Base-by-base conservation (phyloP, 805 yeast species). In the Candida lessepsii region DNA sequence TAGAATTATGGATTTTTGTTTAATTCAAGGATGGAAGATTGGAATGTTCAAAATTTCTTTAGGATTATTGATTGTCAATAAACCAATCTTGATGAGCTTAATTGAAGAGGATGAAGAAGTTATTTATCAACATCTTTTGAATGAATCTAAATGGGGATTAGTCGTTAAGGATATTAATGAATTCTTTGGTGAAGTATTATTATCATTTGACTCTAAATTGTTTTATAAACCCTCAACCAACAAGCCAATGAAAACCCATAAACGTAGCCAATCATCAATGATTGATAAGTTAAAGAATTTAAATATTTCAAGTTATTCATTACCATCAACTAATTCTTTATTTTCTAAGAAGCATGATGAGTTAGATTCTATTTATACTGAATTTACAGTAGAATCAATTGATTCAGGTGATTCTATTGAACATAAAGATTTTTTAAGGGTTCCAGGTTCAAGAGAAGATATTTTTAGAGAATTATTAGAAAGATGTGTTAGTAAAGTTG, bases 21-120 rank as follows among this genome's bases (percentile, higher is more conserved):
- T 69, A 59, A 47, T 70, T 63, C 58, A 83, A 69, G 75, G 86
- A 58, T 56, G 75, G 81, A 58, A 71, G 63, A 53, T 73, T 60
- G 52, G 71, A 1, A 53, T 80, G 42, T 70, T 81, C 59, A 73
- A 81, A 46, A 70, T 77, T 11, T 77, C 82, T 1, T 47, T 79
- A 27, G 78, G 81, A 0, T 61, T 80, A 15, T 59, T 80, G 29
- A 53, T 70, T 16, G 63, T 69, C 15, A 81, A 81, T 53, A 62
- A 70, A 39, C 69, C 70, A 15, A 71, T 68, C 15, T 58, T 69
- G 39, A 63, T 67, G 66, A 51, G 56, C 25, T 51, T 65, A 23
- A 35, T 34, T 5, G 46, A 49, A 19, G 67, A 63, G 9, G 71
- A 67, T 45, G 73, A 66, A 47, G 74, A 68, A 40, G 70, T 68